Evolutionary conservation across 2,329 filamentous ascomycete species (phyloP).

Genomic region (Stagonosporopsis chrysanthemi): DNA sequence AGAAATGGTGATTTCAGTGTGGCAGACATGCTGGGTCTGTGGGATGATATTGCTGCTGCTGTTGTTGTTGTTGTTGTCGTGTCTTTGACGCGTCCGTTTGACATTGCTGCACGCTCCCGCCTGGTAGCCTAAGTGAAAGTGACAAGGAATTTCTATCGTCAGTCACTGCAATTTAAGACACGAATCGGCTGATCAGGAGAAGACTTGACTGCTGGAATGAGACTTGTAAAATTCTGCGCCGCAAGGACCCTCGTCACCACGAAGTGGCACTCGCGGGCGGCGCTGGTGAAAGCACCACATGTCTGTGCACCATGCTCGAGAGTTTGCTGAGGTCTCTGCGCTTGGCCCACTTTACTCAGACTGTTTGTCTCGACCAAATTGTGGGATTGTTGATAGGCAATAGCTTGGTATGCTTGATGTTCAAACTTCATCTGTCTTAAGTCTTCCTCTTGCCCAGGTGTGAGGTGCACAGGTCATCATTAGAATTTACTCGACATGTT

Average conservation of each 20-base stretch:
- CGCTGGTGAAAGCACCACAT: neutral
- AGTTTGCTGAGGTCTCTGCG: neutral
- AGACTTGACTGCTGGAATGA: neutral
- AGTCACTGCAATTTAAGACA: neutral
- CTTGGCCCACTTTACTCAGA: neutral
- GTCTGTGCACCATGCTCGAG: neutral
- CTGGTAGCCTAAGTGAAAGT: constrained; percentile 4
- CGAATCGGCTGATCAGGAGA: neutral
- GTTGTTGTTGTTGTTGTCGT: neutral
- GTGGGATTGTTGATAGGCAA: too few species aligned
- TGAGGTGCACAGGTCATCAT: neutral
- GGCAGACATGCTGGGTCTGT: neutral
- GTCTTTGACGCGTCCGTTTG: constrained; percentile 5
- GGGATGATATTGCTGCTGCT: neutral
- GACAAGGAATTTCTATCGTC: neutral
- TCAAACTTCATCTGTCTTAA: neutral
- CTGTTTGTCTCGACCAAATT: too few species aligned
- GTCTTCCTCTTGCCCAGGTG: neutral
- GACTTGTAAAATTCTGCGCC: neutral
- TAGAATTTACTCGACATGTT: too few species aligned
- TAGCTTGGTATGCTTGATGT: too few species aligned
- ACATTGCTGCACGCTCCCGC: constrained; percentile 8
- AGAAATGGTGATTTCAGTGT: neutral
- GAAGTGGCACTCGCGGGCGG: neutral
- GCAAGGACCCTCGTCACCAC: neutral